Evolutionary conservation across 768 basidiomycete genomes (phyloP).

Genomic region (Dentipellis sp.): DNA sequence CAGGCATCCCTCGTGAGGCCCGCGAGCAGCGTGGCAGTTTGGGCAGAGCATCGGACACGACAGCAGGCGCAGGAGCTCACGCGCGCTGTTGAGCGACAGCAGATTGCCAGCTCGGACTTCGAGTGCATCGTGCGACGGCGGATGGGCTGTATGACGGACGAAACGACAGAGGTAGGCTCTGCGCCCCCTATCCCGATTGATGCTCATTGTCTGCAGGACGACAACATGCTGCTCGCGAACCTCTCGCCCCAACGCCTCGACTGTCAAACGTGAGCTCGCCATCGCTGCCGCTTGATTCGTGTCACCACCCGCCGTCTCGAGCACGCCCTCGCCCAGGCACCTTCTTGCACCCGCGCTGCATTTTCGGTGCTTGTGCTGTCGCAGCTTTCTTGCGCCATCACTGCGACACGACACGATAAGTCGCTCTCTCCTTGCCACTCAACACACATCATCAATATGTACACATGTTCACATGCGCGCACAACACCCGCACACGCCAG

Average conservation of each 20-base stretch:
- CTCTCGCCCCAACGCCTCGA: conserved; percentile 6
- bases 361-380: too few relatives aligned
- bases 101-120: conserved; percentile 6
- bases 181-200: not conserved
- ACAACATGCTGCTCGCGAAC: conserved; percentile 13
- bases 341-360: too few relatives aligned
- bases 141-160: conserved; percentile 3
- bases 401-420: too few relatives aligned
- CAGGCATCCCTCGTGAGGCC: conserved; percentile 64
- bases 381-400: too few relatives aligned
- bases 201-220: conserved; percentile 15
- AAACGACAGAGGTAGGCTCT: conserved; percentile 3
- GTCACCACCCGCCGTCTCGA: too few relatives aligned
- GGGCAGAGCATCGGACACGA: conserved; percentile 45
- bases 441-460: too few relatives aligned
- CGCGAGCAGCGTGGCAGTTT: conserved; percentile 62
- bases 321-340: too few relatives aligned
- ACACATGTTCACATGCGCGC: too few relatives aligned
- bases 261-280: conserved; percentile 11
- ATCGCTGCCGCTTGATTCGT: conserved; percentile 8
- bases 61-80: conserved; percentile 52
- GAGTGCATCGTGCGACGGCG: conserved; percentile 6
- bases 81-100: conserved; percentile 47
- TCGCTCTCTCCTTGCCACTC: too few relatives aligned
- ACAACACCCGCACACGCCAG: too few relatives aligned